Evolutionary conservation across 805 yeast species (phyloP), one percentile per base, ranked within the genome.

Genomic region (Lipomyces japonicus): DNA sequence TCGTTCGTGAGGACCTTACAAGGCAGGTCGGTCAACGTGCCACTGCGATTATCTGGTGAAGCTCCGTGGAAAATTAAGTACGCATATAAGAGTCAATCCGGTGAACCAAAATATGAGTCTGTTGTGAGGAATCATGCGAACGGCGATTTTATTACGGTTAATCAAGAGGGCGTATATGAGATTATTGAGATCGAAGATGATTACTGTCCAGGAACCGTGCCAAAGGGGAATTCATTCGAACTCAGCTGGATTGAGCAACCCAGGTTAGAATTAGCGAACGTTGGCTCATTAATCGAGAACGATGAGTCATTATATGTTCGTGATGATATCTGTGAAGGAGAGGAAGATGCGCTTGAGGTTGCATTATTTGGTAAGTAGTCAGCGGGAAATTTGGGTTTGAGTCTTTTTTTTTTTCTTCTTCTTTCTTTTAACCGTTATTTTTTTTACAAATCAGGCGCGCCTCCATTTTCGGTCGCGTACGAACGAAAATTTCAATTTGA

Each of bases 1-100:
- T 46, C 53, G 51, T 53, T 54, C 48, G 61, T 48, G 56, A 66
- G 44, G 45, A 61, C 44, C 46, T 58, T 37, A 18, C 84, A 85
- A 63, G 91, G 93, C 3, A 79, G 79, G 3, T 57, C 61, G 0
- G 71, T 78, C 1, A 70, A 69, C 2, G 67, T 90, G 26, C 95
- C 96, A 1, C 53, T 85, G 16, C 68, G 76, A 48, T 64, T 81
- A 7, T 63, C 71, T 21, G 90, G 90, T 16, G 78, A 75, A 39
- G 75, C 77, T 1, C 83, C 86, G 2, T 77, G 75, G 65, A 53
- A 58, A 1, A 66, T 70, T 12, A 40, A 46, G 22, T 71, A 70
- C 14, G 45, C 42, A n/a, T 38, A 46, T 22, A 30, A 19, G n/a
- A 42, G 42, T 21, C 43, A 39, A 34, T 28, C 52, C 3, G 16